Conservation (phyloP, 495 filamentous ascomycete species). For the Cairneyella variabilis region DNA sequence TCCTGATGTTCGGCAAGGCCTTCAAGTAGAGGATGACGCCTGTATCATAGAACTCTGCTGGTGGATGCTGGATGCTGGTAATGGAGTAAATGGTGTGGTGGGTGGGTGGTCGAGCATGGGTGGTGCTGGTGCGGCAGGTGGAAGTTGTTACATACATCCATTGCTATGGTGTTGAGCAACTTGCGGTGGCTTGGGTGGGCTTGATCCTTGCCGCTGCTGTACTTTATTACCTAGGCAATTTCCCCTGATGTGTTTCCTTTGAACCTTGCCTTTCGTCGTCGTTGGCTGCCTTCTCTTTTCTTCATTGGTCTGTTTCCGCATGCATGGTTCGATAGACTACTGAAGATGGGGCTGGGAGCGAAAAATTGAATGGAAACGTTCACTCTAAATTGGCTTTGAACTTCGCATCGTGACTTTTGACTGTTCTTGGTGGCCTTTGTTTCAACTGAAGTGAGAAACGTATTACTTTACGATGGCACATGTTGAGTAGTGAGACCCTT, state of each 20-base stretch:
- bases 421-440: too few species aligned
- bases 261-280: constrained; percentile 23
- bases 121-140: constrained; percentile 26
- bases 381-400: constrained; percentile 12
- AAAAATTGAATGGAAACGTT: constrained; percentile 30
- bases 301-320: constrained; percentile 19
- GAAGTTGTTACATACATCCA: constrained; percentile 34
- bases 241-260: constrained; percentile 51
- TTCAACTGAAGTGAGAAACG: too few species aligned
- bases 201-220: constrained; percentile 43
- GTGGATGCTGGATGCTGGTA: constrained; percentile 20
- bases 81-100: constrained; percentile 5
- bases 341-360: constrained; percentile 15
- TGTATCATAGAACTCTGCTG: constrained; percentile 25
- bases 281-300: constrained; percentile 20
- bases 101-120: constrained; percentile 24
- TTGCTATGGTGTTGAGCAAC: constrained; percentile 43
- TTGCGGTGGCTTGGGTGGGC: constrained; percentile 28
- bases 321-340: constrained; percentile 28
- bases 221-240: constrained; percentile 58
- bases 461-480: too few species aligned
- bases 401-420: too few species aligned
- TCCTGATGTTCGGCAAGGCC: constrained; percentile 98
- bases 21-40: constrained; percentile 74
- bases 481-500: too few species aligned